These are phyloP conservation scores for Eragrostis tef DNA, from an alignment of 202 grass and related monocot species.

Conservation along the genomic window DNA sequence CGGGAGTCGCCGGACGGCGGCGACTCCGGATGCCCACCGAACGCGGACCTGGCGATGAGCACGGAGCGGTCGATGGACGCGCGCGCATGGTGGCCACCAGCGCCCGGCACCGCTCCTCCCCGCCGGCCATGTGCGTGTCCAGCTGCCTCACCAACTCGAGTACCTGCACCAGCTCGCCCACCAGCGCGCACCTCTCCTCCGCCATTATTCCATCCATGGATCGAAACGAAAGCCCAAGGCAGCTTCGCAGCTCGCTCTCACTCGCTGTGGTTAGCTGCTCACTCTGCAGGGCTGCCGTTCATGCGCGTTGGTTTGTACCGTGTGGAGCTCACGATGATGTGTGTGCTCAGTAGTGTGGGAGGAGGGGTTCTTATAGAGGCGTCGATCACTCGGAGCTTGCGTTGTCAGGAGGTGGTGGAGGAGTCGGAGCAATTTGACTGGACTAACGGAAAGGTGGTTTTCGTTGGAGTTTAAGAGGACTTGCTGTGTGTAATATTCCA, in stretches of 20 bases:
- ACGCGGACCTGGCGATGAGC: conserved; percentile 49
- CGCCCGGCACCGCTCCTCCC: conserved; percentile 48
- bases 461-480: conserved; percentile 27
- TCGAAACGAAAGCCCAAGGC: background rate
- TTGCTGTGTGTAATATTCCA: conserved; percentile 35
- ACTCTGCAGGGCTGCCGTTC: conserved; percentile 8
- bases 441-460: conserved; percentile 38
- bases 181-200: conserved; percentile 49
- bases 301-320: conserved; percentile 26
- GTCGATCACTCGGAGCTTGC: background rate
- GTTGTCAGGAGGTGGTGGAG: conserved; percentile 25
- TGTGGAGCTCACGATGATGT: conserved; percentile 8
- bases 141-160: conserved; percentile 62
- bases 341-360: background rate
- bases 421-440: conserved; percentile 55
- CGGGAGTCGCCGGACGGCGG: conserved; percentile 58
- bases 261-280: background rate
- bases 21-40: conserved; percentile 28
- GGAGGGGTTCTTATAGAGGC: conserved; percentile 48
- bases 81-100: conserved; percentile 52
- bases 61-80: conserved; percentile 66
- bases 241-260: background rate
- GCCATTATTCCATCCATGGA: conserved; percentile 34
- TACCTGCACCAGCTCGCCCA: conserved; percentile 62
- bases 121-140: conserved; percentile 50